phyloP scores from a whole-genome alignment of 2,329 filamentous ascomycete genomes.

The Alternaria atra region DNA sequence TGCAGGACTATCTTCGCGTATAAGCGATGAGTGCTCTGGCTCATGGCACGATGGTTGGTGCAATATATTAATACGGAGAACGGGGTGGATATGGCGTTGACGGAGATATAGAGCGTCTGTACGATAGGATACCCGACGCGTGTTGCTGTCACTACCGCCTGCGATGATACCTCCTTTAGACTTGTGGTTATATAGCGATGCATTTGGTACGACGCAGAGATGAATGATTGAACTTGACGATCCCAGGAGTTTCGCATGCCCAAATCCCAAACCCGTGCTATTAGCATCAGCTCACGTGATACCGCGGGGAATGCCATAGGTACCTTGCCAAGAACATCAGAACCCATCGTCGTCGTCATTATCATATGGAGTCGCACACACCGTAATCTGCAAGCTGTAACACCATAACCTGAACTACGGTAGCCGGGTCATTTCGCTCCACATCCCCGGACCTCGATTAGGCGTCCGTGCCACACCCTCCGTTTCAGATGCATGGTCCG shows the following conservation, averaged over 20 bases:
- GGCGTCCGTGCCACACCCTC: conserved; percentile 38
- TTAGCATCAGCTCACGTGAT: conserved; percentile 7
- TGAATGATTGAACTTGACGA: not conserved
- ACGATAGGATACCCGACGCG: conserved; percentile 18
- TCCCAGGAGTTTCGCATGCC: not conserved
- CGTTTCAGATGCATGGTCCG: conserved; percentile 38
- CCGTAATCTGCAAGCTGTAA: not conserved
- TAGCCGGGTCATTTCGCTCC: conserved; percentile 5
- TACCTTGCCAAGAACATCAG: not conserved
- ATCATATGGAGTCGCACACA: not conserved
- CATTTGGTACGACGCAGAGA: not conserved
- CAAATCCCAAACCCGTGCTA: not conserved
- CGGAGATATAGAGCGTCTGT: conserved; percentile 5
- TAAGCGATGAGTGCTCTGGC: conserved; percentile 28
- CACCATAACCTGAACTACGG: not conserved
- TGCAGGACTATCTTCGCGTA: conserved; percentile 50
- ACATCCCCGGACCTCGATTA: conserved; percentile 8
- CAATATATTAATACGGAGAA: not conserved
- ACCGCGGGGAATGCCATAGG: conserved; percentile 1
- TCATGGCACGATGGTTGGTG: not conserved
- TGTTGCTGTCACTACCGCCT: conserved; percentile 10
- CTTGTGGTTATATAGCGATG: not conserved
- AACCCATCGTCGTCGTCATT: not conserved
- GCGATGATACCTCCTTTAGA: conserved; percentile 2
- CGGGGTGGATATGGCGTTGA: not conserved